A percentile compares a stretch with the other conserved stretches of the same genome.
Conservation (phyloP, 1,284 basidiomycete genomes). For the Microbotryum scabiosae region DNA sequence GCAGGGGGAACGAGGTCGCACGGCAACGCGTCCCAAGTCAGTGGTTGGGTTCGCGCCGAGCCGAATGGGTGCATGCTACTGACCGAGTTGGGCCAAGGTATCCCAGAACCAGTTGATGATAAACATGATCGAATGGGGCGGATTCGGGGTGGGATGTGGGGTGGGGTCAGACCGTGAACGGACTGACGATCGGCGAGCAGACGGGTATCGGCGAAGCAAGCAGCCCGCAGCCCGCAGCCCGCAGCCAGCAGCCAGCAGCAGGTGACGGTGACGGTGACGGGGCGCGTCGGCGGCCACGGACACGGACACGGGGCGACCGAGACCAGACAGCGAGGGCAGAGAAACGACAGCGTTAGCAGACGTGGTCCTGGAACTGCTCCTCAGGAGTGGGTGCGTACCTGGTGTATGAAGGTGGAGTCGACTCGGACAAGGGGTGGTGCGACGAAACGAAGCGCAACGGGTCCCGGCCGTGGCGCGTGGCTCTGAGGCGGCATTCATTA, state of each 20-base stretch:
- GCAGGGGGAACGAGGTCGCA: neutral
- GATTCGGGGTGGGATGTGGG: too few relatives aligned
- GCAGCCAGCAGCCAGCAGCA: too few relatives aligned
- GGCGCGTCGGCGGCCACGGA: neutral
- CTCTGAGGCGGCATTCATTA: too few relatives aligned
- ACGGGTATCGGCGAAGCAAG: neutral
- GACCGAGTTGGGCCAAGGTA: constrained; percentile 79
- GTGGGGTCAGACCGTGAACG: too few relatives aligned
- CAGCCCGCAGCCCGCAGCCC: too few relatives aligned
- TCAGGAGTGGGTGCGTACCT: too few relatives aligned
- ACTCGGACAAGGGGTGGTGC: too few relatives aligned
- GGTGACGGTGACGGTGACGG: neutral
- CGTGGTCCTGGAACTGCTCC: neutral
- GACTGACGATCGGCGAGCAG: neutral
- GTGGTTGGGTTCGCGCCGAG: neutral
- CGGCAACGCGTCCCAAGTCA: neutral
- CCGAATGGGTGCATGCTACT: constrained; percentile 31
- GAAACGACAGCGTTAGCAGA: neutral
- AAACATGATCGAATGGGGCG: constrained; percentile 3
- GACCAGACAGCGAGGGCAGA: too few relatives aligned
- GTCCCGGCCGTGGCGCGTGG: too few relatives aligned
- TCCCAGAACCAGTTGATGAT: constrained; percentile 87
- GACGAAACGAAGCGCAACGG: too few relatives aligned
- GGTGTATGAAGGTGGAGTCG: too few relatives aligned
- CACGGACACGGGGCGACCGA: neutral